A percentile compares a stretch with the other conserved stretches of the same genome.
Evolutionary conservation across 345 rosid species (phyloP).

Genomic region (Camelina sativa): DNA sequence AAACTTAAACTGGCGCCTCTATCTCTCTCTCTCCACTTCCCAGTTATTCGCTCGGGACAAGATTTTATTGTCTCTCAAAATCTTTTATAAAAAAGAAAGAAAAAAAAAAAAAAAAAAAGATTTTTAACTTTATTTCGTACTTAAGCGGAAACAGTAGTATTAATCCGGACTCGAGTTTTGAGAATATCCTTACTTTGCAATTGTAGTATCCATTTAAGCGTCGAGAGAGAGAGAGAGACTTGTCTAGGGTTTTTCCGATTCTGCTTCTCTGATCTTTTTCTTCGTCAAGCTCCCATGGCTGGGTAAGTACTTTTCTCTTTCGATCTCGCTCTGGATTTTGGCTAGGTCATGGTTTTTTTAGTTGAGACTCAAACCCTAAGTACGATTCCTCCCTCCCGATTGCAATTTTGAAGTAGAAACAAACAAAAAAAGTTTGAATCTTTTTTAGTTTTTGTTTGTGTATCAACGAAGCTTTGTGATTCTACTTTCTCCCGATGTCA

Average conservation of each 20-base stretch:
- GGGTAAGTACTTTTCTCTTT: conserved; percentile 36
- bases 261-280: conserved; percentile 28
- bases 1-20: conserved; percentile 43
- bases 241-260: conserved; percentile 34
- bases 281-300: conserved; percentile 43
- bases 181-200: neutral
- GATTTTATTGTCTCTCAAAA: conserved; percentile 25
- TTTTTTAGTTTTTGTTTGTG: neutral
- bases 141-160: conserved; percentile 22
- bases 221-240: conserved; percentile 4
- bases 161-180: conserved; percentile 20
- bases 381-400: neutral
- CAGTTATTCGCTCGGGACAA: conserved; percentile 16
- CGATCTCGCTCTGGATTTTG: neutral
- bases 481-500: neutral
- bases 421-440: conserved; percentile 20
- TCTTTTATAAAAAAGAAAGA: neutral
- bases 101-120: neutral
- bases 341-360: neutral
- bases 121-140: neutral
- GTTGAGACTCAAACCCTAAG: neutral
- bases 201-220: neutral
- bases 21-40: conserved; percentile 22
- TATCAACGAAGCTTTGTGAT: conserved; percentile 19
- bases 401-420: neutral